Base-by-base conservation (phyloP, 202 grass and related monocot species). In the Schoenoplectus triqueter region DNA sequence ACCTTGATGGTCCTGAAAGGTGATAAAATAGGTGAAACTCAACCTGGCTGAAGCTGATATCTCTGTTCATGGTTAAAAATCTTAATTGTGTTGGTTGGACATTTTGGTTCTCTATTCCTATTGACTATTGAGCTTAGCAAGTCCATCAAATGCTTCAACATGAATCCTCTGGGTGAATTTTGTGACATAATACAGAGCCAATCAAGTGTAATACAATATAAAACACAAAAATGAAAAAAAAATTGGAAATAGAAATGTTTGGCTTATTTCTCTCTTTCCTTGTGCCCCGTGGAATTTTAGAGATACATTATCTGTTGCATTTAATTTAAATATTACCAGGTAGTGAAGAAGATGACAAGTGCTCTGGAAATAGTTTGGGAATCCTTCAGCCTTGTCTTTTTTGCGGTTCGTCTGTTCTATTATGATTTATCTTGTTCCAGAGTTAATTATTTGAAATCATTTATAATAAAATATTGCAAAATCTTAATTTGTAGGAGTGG, bases 351-450 rank as follows among this genome's bases (percentile, higher is more conserved):
- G 73, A 78, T 98, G 5, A 94, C 90, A n/a, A 95, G 67, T 91
- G 89, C 92, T 83, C 82, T 91, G 82, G 95, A 95, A 47, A 88
- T 95, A 73, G 73, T 95, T 69, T 98, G 92, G 95, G 85, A 98
- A 52, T 98, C 93, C 44, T 98, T 95, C 90, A 94, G 91, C 76
- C 91, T 98, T 82, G 78, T 98, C 79, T 94, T 98, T 73, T 90
- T 98, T 76, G 95, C 91, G 4, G 93, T 98, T 82, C 80, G 88
- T 65, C 56, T 73, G 21, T 82, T 84, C 57, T 46, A 79, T 80
- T 2, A 42, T 57, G 8, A 22, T 69, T 5, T 48, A 19, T 44
- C 13, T 59, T 40, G 10, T 59, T 42, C 22, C 57, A 54, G 14
- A 41, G 50, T 69, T 6, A 31, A 83, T 66, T 50, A 22, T 22